These are phyloP conservation scores for Candida namnaoensis DNA, from an alignment of 805 yeast species.

Conservation along the genomic window DNA sequence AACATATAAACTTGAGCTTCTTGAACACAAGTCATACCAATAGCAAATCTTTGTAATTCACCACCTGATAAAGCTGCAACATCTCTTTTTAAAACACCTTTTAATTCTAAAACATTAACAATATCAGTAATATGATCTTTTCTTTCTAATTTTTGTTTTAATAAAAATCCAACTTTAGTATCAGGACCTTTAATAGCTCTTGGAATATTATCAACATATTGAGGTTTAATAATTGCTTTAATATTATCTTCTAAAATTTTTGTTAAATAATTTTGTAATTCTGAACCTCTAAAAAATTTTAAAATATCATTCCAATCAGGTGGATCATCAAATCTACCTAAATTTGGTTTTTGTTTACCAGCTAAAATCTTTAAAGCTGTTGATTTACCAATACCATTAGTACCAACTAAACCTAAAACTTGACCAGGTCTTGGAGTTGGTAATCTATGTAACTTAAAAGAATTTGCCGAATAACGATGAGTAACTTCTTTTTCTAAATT, in stretches of 20 bases:
- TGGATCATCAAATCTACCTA: constrained; percentile 91
- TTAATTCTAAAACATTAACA: constrained; percentile 65
- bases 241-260: constrained; percentile 89
- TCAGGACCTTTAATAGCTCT: constrained; percentile 90
- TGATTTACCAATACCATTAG: constrained; percentile 98
- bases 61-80: constrained; percentile 92
- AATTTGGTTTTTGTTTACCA: constrained; percentile 95
- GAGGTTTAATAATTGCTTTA: constrained; percentile 97
- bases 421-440: constrained; percentile 99
- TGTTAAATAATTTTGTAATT: constrained; percentile 92
- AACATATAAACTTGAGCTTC: constrained; percentile 96
- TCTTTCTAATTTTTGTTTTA: constrained; percentile 73
- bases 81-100: constrained; percentile 75
- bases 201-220: constrained; percentile 96
- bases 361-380: constrained; percentile 95
- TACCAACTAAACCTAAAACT: constrained; percentile 94
- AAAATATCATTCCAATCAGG: constrained; percentile 97
- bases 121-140: constrained; percentile 54
- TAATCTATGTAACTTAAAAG: constrained; percentile 92
- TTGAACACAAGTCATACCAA: constrained; percentile 96
- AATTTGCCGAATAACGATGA: constrained; percentile 95
- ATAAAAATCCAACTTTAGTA: constrained; percentile 76
- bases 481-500: constrained; percentile 89
- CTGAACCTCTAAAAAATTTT: constrained; percentile 90
- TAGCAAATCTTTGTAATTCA: constrained; percentile 96